These are phyloP conservation scores for Ophiostoma tasmaniense DNA, from an alignment of 2,329 filamentous ascomycete species.

Conservation along the genomic window DNA sequence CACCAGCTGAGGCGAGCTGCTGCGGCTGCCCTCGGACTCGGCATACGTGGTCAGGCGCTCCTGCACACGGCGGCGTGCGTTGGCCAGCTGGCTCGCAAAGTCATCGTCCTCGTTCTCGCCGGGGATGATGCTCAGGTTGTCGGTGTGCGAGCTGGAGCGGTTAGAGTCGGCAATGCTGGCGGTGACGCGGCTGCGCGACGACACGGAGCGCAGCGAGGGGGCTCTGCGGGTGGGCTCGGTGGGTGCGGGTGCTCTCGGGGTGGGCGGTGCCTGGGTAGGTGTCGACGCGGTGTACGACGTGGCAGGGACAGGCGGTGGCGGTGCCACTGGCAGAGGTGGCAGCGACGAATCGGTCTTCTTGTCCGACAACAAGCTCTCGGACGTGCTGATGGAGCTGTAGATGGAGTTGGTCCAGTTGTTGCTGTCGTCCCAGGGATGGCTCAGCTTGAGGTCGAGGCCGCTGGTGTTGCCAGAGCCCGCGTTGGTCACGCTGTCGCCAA, in stretches of 20 bases:
- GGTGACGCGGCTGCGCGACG: constrained; percentile 47
- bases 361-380: background rate
- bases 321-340: background rate
- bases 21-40: constrained; percentile 48
- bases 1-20: constrained; percentile 35
- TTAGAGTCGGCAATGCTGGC: constrained; percentile 8
- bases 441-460: constrained; percentile 28
- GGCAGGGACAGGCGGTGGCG: background rate
- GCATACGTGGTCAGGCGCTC: constrained; percentile 64
- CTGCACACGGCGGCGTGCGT: constrained; percentile 61
- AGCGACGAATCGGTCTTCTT: background rate
- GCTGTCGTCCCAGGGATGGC: constrained; percentile 39
- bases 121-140: constrained; percentile 26
- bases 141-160: constrained; percentile 27
- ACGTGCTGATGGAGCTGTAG: constrained; percentile 10
- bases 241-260: background rate
- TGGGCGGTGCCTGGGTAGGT: background rate
- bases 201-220: constrained; percentile 38
- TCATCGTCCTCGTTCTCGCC: constrained; percentile 48
- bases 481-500: background rate
- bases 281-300: background rate
- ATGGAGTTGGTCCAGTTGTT: constrained; percentile 18
- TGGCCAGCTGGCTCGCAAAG: constrained; percentile 64
- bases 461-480: constrained; percentile 21
- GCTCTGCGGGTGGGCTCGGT: background rate